Base-by-base conservation (phyloP, 1,284 basidiomycete genomes). In the Coniferiporia sulphurascens region DNA sequence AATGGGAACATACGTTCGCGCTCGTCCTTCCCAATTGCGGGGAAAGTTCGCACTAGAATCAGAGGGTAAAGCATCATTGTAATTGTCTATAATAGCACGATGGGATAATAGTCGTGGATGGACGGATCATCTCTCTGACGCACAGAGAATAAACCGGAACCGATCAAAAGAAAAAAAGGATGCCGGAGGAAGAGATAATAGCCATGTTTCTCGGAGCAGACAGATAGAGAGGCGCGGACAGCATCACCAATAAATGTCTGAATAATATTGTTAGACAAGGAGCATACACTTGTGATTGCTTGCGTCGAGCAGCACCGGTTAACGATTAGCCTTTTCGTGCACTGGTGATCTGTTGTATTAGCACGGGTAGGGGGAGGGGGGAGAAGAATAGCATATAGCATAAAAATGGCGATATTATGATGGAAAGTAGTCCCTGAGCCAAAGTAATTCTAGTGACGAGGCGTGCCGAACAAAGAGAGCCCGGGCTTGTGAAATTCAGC, bases 271-370 rank as follows among this genome's bases (percentile, higher is more conserved):
- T 48, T 48, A 55, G 21, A 48, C 27, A 32, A 27, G 21, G 48
- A 56, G 48, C 9, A 17, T 32, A 27, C 27, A 27, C 5, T 27
- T 27, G 48, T 56, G 54, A 56, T 56, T 55, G 54, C 19, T 56
- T 55, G 54, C 19, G 54, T 55, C 44, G 54, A 55, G 21, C 22
- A 43, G 41, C 9, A 34, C 17, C 43, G 44, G 44, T 21, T 2
- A 43, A n/a, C 10, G 41, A 43, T 43, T 43, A 43, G 41, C 41
- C 27, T 27, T 27, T 27, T 27, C 27, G 27, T 27, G 27, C 27
- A 27, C 27, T 27, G 27, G 27, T 5, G 27, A 27, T 27, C 27
- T 27, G 27, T 27, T 27, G 27, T 27, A 27, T 5, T 27, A 27
- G 27, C 27, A 27, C 27, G 27, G 27, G 27, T 27, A 5, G 5